Base-by-base conservation (phyloP, 1,284 basidiomycete genomes). In the Trametes pubescens region DNA sequence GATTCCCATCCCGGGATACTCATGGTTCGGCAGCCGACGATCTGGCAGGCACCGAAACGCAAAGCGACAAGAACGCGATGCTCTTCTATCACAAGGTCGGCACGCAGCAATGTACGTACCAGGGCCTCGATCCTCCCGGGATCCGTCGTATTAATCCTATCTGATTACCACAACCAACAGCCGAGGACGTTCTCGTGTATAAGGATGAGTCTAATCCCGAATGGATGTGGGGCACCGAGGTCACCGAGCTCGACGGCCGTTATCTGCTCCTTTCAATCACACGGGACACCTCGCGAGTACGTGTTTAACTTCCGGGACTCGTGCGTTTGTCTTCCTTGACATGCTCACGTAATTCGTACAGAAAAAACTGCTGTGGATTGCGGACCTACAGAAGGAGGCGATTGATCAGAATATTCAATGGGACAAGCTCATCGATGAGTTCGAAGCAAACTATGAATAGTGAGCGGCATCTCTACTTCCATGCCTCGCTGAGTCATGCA, bases 291-390 rank as follows among this genome's bases (percentile, higher is more conserved):
- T 83, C 88, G n/a, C 80, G 83, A 71, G 90, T 89, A 75, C 64
- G 81, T 70, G 34, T 44, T 11, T 4, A 47, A 24, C 9, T 3
- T 22, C 11, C 21, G 24, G 34, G 49, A 24, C 21, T n/a, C 16
- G 18, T 43, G 10, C 4, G 58, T 62, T 43, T 18, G 55, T 52
- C 46, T 26, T 9, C 66, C 2, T 35, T 26, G 21, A 54, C 34
- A 24, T 55, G 11, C 51, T 65, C 62, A 57, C 51, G 40, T 32
- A 49, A 16, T 32, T 9, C 44, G 13, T 34, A n/a, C 68, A 92
- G 90, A 88, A 88, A 84, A 88, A 90, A 71, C 74, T 86, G n/a
- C 74, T 93, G 1, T 93, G 91, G 91, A 80, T 93, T 46, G 84
- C 89, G 2, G 88, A 93, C 70, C 78, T 92, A 11, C 73, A 84